Conservation (phyloP, 2,329 filamentous ascomycete species). For the Tolypocladium pustulatum region DNA sequence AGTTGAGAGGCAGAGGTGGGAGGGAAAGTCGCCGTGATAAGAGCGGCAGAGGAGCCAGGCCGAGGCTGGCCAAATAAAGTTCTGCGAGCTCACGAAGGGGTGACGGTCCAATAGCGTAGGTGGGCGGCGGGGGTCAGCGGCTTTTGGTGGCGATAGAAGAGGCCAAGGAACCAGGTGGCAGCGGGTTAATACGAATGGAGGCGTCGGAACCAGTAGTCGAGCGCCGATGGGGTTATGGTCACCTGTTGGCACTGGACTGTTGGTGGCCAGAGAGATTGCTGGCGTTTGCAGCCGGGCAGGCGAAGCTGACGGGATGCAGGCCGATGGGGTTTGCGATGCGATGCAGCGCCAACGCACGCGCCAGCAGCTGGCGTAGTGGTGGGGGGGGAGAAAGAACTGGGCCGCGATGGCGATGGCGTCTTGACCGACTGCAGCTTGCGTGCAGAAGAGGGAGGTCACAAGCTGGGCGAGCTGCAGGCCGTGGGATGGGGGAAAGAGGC, state of each 20-base stretch:
- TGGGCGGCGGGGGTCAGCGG: neutral
- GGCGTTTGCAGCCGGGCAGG: neutral
- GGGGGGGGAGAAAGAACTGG: neutral
- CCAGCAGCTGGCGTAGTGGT: neutral
- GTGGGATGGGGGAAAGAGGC: neutral
- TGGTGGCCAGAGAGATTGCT: neutral
- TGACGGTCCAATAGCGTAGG: neutral
- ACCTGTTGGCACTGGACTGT: neutral
- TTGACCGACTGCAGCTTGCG: slow-evolving; percentile 3
- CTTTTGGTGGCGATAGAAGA: neutral
- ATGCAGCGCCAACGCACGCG: slow-evolving; percentile 1
- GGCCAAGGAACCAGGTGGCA: neutral
- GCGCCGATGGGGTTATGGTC: neutral
- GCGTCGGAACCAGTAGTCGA: neutral
- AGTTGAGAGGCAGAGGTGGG: neutral
- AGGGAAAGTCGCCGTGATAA: neutral
- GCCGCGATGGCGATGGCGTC: neutral
- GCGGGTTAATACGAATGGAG: neutral
- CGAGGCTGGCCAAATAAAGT: neutral
- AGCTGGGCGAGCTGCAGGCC: neutral
- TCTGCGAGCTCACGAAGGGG: neutral
- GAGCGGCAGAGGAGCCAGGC: neutral
- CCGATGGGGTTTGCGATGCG: neutral
- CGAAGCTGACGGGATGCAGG: neutral
- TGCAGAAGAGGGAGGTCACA: slow-evolving; percentile 1